Base-by-base conservation (phyloP, 2,329 filamentous ascomycete genomes). In the Aureobasidium namibiae region DNA sequence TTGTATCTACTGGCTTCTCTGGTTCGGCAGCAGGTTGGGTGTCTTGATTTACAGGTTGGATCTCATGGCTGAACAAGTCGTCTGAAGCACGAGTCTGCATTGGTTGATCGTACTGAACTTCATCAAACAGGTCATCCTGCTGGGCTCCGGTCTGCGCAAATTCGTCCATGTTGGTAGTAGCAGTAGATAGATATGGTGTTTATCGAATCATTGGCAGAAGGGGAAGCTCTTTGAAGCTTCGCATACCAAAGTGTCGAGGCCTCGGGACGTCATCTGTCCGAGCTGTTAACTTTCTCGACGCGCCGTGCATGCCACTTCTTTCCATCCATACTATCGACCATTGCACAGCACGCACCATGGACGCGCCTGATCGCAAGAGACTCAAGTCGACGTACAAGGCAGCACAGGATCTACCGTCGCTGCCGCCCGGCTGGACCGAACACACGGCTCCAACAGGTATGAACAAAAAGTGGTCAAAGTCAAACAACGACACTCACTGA, bases 361-460 rank as follows among this genome's bases (percentile, higher is more conserved):
- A 63, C 23, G 56, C 49, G 23, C 62, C 62, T 6, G 60, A 61
- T 16, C 60, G 56, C 26, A 63, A 59, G 54, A 90, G 90, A 87
- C 77, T 92, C 50, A 90, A 85, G 69, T 89, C 87, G 21, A 92
- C 89, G n/a, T 85, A 92, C 73, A 84, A 82, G 61, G 79, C 84
- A 23, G 80, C 48, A 70, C 70, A 62, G n/a, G 53, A 62, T 23
- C 64, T 60, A 13, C 78, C 82, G 46, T 83, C 88, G 36, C 78
- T 96, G 0, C 87, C 86, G 29, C 79, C 86, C 44, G 91, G 90
- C 63, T 96, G 92, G 92, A 90, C 88, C n/a, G 89, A 95, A 73
- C 91, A 96, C 75, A 92, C 86, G 74, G 90, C 92, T 56, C 92
- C 91, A 6, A 87, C 87, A 53, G 84, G 84, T 4, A 48, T 45